phyloP scores from a whole-genome alignment of 805 yeast genomes.

The Candida tibetensis region DNA sequence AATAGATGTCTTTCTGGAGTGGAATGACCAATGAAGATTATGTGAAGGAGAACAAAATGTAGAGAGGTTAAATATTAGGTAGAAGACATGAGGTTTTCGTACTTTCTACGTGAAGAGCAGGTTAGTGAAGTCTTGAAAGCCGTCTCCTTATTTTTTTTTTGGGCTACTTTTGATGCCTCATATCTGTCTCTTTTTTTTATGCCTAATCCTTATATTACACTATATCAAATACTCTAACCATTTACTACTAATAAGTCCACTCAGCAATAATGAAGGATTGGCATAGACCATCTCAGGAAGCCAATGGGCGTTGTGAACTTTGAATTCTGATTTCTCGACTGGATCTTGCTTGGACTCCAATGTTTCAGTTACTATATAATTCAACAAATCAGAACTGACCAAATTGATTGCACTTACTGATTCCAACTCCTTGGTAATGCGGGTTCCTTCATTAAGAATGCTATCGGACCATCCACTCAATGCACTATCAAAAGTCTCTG shows the following conservation, averaged over 20 bases:
- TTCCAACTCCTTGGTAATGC: constrained; percentile 15
- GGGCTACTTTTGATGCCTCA: too few relatives aligned
- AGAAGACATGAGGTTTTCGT: too few relatives aligned
- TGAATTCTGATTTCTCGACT: constrained; percentile 27
- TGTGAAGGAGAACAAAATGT: not conserved
- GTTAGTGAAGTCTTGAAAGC: too few relatives aligned
- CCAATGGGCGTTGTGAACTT: constrained; percentile 40
- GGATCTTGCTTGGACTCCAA: constrained; percentile 23
- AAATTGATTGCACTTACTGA: constrained; percentile 24
- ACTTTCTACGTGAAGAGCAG: too few relatives aligned
- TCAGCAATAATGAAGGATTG: constrained; percentile 39
- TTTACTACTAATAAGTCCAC: constrained; percentile 28
- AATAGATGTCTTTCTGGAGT: not conserved
- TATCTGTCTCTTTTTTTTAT: not conserved
- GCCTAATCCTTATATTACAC: constrained; percentile 1
- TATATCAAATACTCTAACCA: constrained; percentile 41
- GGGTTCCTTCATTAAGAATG: constrained; percentile 21
- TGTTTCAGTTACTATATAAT: constrained; percentile 24
- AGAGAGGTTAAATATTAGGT: not conserved
- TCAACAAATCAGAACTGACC: constrained; percentile 34
- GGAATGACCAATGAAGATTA: not conserved
- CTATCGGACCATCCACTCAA: constrained; percentile 21
- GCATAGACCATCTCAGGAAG: constrained; percentile 38
- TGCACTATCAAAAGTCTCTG: constrained; percentile 28
- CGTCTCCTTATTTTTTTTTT: too few relatives aligned